phyloP scores from a whole-genome alignment of 1,284 basidiomycete genomes.

The Anthracocystis walkeri region DNA sequence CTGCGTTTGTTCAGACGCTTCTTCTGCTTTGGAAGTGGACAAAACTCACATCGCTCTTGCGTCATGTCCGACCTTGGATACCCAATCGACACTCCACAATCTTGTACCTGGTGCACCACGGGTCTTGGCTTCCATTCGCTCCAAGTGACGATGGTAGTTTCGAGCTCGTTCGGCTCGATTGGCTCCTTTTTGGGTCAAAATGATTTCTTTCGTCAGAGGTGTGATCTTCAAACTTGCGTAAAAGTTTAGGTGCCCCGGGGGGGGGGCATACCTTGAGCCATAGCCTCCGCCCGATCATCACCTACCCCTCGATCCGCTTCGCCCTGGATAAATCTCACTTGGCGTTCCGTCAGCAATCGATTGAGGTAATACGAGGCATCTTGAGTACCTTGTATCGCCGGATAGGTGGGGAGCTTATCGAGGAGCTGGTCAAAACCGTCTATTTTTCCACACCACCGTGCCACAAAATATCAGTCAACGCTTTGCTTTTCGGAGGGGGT shows the following conservation, averaged over 20 bases:
- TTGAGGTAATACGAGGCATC: background rate
- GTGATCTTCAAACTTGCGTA: too few species aligned
- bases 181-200: too few species aligned
- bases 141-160: constrained; percentile 38
- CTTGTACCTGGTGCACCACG: background rate
- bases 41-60: constrained; percentile 45
- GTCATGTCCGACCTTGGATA: constrained; percentile 34
- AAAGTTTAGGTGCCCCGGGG: too few species aligned
- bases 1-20: background rate
- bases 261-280: constrained; percentile 43
- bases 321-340: constrained; percentile 35
- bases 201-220: too few species aligned
- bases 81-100: constrained; percentile 42
- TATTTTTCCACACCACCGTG: background rate
- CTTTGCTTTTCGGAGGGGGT: too few species aligned
- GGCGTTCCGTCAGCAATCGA: constrained; percentile 18
- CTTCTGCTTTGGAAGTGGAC: background rate
- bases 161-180: constrained; percentile 25
- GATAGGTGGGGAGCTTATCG: constrained; percentile 13
- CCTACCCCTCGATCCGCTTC: constrained; percentile 33
- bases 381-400: background rate
- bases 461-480: background rate
- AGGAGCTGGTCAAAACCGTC: constrained; percentile 37
- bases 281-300: constrained; percentile 37
- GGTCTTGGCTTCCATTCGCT: constrained; percentile 7